Base-by-base conservation (phyloP, 129 eudicot genomes). In the Tagetes patula region DNA sequence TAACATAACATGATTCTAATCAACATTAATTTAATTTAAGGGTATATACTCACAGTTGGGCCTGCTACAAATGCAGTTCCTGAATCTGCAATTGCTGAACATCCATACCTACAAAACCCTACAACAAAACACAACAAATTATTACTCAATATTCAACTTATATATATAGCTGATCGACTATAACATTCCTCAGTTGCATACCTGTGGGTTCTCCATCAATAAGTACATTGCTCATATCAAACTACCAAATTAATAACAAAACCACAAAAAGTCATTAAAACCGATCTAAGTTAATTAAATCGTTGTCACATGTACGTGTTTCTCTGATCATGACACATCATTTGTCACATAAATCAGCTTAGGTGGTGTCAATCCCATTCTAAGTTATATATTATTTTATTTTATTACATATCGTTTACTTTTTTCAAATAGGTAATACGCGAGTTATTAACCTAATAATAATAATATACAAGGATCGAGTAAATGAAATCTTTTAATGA, bases 61-160 rank as follows among this genome's bases (percentile, higher is more conserved):
- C 97, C 97, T 6, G 95, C 95, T 27, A 91, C 48, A 79, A 91
- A 83, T 39, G 97, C 84, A 36, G 97, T 87, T 72, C 97, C 92
- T 6, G 97, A 87, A 81, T 91, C 97, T 10, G 85, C 88, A 54
- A 91, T 91, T 49, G 97, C 92, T 42, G 95, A 79, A 75, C 92
- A 91, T 36, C 87, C 95, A 50, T 78, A 70, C 14, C 62, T 62
- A 76, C 95, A 91, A 55, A 69, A 76, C 10, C 77, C 76, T 72
- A 8, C 20, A 40, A 72, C 8, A 39, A 40, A 20, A 38, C 31
- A 55, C 52, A 54, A 55, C 27, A 74, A 9, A 31, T 67, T 11
- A 50, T 36, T 55, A 33, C 11, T 11, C 0, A 75, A 32, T 2
- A 70, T 32, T 36, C 32, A 67, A 53, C 37, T 62, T 41, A 56